These are phyloP conservation scores for Saposhnikovia divaricata DNA, from an alignment of 129 eudicot genomes.

Conservation along the genomic window DNA sequence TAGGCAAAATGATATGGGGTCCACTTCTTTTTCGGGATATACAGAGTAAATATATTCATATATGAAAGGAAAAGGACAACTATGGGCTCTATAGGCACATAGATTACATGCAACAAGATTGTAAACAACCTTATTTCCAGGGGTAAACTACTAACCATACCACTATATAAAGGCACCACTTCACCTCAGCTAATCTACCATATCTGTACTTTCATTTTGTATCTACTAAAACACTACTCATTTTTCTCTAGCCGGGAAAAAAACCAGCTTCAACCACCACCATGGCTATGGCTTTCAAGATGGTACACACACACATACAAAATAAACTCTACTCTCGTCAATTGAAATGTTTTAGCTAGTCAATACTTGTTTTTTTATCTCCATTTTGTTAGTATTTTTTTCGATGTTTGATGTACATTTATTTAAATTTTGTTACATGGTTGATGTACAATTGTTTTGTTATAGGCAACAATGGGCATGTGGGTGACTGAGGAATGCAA, in stretches of 20 bases:
- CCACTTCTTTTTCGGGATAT: too few relatives aligned
- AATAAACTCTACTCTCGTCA: background rate
- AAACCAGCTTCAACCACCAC: constrained; percentile 3
- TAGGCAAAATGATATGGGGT: too few relatives aligned
- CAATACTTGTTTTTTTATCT: too few relatives aligned
- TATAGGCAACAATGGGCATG: constrained; percentile 76
- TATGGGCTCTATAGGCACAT: too few relatives aligned
- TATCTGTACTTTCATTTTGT: too few relatives aligned
- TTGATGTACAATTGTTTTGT: background rate
- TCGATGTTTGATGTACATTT: background rate
- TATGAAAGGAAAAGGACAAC: too few relatives aligned
- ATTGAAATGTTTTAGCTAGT: too few relatives aligned
- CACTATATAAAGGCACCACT: constrained; percentile 28
- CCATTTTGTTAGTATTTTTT: too few relatives aligned
- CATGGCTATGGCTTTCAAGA: constrained; percentile 70
- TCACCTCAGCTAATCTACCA: background rate
- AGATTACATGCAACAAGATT: constrained; percentile 1
- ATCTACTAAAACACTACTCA: background rate
- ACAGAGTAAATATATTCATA: too few relatives aligned
- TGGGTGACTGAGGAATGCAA: constrained; percentile 83
- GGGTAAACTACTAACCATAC: constrained; percentile 11
- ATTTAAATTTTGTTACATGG: background rate
- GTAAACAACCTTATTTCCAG: constrained; percentile 17
- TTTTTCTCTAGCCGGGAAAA: background rate
- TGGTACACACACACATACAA: constrained; percentile 24